Base-by-base conservation (phyloP, 2,329 filamentous ascomycete genomes). In the Ophiostoma ulmi region DNA sequence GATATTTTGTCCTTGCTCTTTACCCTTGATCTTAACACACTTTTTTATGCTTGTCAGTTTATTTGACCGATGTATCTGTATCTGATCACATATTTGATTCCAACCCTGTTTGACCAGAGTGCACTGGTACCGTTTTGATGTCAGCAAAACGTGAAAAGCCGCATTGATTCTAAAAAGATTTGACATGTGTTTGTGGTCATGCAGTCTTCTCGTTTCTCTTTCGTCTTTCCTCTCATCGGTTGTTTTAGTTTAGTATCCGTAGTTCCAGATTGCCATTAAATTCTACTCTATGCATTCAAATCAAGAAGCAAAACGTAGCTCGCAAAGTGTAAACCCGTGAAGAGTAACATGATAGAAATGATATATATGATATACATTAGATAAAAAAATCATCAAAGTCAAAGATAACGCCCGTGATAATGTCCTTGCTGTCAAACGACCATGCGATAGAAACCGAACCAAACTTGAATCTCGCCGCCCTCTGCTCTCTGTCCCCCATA, bases 341-440 rank as follows among this genome's bases (percentile, higher is more conserved):
- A 31, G 31, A 31, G 31, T 31, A 31, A 31, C 31, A 31, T 31
- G 31, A 31, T 31, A 3, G 2, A 31, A 3, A 31, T 31, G 31
- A 31, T 31, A 31, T 31, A 31, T 3, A 31, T 31, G 31, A 26
- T 8, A 26, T 26, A 13, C 1, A n/a, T 4, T 26, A 5, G 52
- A 41, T 26, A 26, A 58, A 31, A 31, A 31, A 61, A 35, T 14
- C 13, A 65, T n/a, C 35, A 64, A 55, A 48, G 39, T 22, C 39
- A 70, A 70, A 14, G 31, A 31, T 31, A 67, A 52, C 26, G 36
- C 68, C 22, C 14, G 58, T 64, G 20, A 26, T 39, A n/a, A 52
- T 69, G 55, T 22, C 31, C 11, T 31, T 63, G 58, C 13, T 35
- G 35, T 6, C 52, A 63, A 36, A 20, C 26, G 58, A 63, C 26